A percentile compares a stretch with the other conserved stretches of the same genome.
Evolutionary conservation across 139 green algal genomes (phyloP).

Genomic region (Coelastrella sp.): DNA sequence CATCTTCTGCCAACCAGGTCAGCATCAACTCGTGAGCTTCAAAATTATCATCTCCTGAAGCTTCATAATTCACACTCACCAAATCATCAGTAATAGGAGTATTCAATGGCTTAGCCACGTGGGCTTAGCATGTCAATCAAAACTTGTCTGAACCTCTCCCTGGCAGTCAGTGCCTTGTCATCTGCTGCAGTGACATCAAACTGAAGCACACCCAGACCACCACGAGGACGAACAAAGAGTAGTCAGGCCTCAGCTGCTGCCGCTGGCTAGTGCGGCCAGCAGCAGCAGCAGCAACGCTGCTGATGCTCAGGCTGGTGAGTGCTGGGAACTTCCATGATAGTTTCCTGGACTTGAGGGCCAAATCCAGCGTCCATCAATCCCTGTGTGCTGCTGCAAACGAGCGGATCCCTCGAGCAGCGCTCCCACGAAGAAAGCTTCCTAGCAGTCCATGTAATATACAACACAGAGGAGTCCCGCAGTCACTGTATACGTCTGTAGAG

Average conservation of each 20-base stretch:
- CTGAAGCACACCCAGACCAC: not conserved
- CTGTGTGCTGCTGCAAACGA: not conserved
- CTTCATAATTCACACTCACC: too few species aligned
- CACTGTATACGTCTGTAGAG: too few species aligned
- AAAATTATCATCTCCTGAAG: too few species aligned
- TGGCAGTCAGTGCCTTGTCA: not conserved
- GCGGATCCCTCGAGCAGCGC: too few species aligned
- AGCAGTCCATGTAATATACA: too few species aligned
- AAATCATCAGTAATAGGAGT: too few species aligned
- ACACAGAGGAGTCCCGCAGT: too few species aligned
- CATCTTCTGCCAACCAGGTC: too few species aligned
- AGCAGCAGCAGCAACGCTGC: not conserved
- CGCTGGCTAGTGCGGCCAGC: not conserved
- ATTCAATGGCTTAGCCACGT: too few species aligned
- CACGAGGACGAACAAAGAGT: not conserved
- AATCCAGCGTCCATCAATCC: not conserved
- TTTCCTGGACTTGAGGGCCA: not conserved
- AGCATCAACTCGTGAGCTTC: too few species aligned
- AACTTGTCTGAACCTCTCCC: not conserved
- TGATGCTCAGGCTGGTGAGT: not conserved
- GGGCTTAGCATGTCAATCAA: too few species aligned
- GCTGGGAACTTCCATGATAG: constrained; percentile 21
- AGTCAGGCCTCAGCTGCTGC: constrained; percentile 7
- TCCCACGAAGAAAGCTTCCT: too few species aligned
- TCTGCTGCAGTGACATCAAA: not conserved